Evolutionary conservation across 2,329 filamentous ascomycete genomes (phyloP).

Genomic region (Aspergillus puulaauensis): DNA sequence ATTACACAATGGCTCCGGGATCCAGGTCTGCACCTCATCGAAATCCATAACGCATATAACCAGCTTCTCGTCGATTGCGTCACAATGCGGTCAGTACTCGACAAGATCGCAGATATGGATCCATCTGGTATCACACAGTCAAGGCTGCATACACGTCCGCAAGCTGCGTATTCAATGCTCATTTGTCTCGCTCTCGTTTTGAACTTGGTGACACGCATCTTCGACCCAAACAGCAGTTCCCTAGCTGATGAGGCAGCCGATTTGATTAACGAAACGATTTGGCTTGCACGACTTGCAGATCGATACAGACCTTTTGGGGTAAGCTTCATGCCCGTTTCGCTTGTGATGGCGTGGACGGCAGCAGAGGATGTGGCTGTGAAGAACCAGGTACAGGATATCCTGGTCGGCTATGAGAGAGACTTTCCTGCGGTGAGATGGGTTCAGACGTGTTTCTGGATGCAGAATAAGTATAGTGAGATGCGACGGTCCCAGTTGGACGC

Average conservation of each 20-base stretch:
- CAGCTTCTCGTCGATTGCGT: conserved; percentile 15
- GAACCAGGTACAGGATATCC: conserved; percentile 12
- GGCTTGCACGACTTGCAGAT: conserved; percentile 14
- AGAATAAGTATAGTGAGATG: conserved; percentile 6
- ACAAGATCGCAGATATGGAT: conserved; percentile 1
- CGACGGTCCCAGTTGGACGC: neutral
- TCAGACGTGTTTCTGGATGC: conserved; percentile 5
- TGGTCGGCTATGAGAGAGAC: conserved; percentile 22
- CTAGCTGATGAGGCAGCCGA: conserved; percentile 13
- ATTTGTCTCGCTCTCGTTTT: conserved; percentile 18
- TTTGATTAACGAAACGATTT: conserved; percentile 16
- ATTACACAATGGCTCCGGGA: conserved; percentile 8
- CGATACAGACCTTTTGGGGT: conserved; percentile 23
- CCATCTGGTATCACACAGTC: neutral
- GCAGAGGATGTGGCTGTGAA: conserved; percentile 15
- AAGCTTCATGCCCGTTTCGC: conserved; percentile 19
- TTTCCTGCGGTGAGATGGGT: conserved; percentile 20
- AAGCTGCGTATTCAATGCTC: conserved; percentile 20
- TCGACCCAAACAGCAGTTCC: conserved; percentile 12
- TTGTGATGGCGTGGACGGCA: conserved; percentile 19
- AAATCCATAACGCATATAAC: conserved; percentile 12
- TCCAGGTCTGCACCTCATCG: neutral
- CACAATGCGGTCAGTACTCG: conserved; percentile 8
- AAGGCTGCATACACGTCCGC: conserved; percentile 16
- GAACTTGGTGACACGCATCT: conserved; percentile 20